Conservation (phyloP, 1,139 yeast genomes). For the Candida sp. region DNA sequence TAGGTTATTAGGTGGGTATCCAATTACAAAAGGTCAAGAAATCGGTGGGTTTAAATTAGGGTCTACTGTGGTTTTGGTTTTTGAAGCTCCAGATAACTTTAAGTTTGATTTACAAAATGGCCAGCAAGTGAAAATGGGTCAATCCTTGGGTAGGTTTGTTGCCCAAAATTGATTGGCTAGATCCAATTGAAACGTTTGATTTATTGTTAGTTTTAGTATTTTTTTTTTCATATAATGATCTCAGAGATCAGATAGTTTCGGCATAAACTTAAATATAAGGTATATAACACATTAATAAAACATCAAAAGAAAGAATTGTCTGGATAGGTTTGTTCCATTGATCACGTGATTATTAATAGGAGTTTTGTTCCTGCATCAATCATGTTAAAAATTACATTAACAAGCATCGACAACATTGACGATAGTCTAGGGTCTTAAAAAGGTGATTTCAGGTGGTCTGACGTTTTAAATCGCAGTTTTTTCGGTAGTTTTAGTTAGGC, state of each 20-base stretch:
- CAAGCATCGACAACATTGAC: background rate
- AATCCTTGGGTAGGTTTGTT: conserved; percentile 60
- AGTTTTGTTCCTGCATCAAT: background rate
- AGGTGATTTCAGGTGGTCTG: no score
- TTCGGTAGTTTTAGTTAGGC: no score
- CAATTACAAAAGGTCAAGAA: conserved; percentile 88
- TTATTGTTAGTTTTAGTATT: no score
- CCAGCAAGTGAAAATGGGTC: conserved; percentile 82
- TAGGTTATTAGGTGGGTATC: conserved; percentile 78
- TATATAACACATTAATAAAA: no score
- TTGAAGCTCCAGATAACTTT: conserved; percentile 89
- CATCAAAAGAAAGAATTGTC: no score
- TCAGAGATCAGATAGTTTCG: no score
- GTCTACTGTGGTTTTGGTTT: conserved; percentile 90
- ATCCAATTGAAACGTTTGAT: no score
- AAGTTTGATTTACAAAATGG: conserved; percentile 68
- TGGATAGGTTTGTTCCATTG: no score
- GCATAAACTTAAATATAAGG: no score
- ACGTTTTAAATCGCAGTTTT: no score
- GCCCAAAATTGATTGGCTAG: conserved; percentile 1
- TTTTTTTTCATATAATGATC: background rate
- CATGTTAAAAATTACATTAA: background rate
- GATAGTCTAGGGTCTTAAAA: no score
- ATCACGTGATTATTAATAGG: no score
- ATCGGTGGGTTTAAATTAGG: conserved; percentile 98